Base-by-base conservation (phyloP, 2,329 filamentous ascomycete genomes). In the Stromatinia cepivora region DNA sequence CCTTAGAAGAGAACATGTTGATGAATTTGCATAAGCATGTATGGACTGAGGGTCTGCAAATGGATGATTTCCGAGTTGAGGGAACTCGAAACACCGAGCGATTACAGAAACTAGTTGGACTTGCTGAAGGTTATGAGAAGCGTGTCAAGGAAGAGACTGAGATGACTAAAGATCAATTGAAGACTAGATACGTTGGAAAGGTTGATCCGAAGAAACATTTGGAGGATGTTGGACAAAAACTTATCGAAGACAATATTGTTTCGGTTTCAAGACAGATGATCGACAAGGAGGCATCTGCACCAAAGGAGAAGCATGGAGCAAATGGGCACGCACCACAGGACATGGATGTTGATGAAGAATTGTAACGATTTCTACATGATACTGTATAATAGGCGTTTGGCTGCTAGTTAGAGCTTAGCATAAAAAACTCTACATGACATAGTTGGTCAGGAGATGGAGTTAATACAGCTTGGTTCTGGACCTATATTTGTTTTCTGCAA, bases 21-120 rank as follows among this genome's bases (percentile, higher is more conserved):
- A 99, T 99, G 96, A 99, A 99, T 80, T 84, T 99, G 74, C 95
- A 99, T 87, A 99, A 99, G 86, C 95, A 98, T 76, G 94, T 97
- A 57, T 99, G 95, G 95, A 99, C 96, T 0, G 95, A 99, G 81
- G 95, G 94, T 7, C 82, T 99, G 73, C 89, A 97, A 79, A 98
- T 99, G 93, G 92, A 94, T 71, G 94, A 98, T 81, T 99, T 99
- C 86, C 87, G 90, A 73, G 84, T 88, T 69, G 94, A 98, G 79
- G 92, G 90, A 69, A 85, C 89, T 73, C 88, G 91, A 79, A 99
- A 97, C 80, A 92, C 94, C 79, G 94, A 97, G 68, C 88, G 90
- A 72, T 86, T 99, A 81, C 87, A 97, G 84, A 89, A 92, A 79
- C 87, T 99, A 64, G 95, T 99, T 68, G 88, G 87, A 67, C 84